Base-by-base conservation (phyloP, 176 grass and related monocot species). In the Dactylis glomerata region DNA sequence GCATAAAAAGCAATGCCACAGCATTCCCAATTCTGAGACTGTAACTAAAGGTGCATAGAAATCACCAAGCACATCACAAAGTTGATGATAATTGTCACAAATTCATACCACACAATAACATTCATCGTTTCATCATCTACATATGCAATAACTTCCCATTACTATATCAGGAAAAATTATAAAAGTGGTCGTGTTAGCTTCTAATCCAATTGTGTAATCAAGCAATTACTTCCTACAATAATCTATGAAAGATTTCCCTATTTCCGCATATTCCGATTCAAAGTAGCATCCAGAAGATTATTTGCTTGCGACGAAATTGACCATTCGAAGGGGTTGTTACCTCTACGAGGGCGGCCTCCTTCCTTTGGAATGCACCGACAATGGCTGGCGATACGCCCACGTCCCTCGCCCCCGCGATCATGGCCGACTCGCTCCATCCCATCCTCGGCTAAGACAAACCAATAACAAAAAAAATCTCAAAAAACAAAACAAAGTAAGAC, bases 381-480 rank as follows among this genome's bases (percentile, higher is more conserved):
- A 98, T 99, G 68, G 93, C 90, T 12, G 93, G 96, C 7, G 93
- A 96, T 19, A 96, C 73, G 49, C 91, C 81, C 3, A 91, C 91
- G 61, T 99, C 91, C 84, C 91, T 99, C 11, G 96, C 96, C 61
- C 96, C 93, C 2, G 87, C 74, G 64, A 96, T 88, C 93, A 96
- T 90, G 56, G 96, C 93, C 5, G 96, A 94, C 78, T 99, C 96
- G 61, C 83, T 96, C 96, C 96, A 99, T 47, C 96, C 96, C 81
- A 96, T 90, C 79, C 87, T 93, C 42, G 87, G 86, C 96, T 99
- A 74, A 62, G 40, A 57, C 55, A 57, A 78, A 1, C 54, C 38
- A 41, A 11, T 42, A 9, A 42, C 41, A 61, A 63, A 9, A 19
- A 41, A 40, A 76, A 47, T 1, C 37, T 11, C 0, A 55, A 55